phyloP scores from a whole-genome alignment of 2,329 filamentous ascomycete genomes.

The Westerdykella ornata region DNA sequence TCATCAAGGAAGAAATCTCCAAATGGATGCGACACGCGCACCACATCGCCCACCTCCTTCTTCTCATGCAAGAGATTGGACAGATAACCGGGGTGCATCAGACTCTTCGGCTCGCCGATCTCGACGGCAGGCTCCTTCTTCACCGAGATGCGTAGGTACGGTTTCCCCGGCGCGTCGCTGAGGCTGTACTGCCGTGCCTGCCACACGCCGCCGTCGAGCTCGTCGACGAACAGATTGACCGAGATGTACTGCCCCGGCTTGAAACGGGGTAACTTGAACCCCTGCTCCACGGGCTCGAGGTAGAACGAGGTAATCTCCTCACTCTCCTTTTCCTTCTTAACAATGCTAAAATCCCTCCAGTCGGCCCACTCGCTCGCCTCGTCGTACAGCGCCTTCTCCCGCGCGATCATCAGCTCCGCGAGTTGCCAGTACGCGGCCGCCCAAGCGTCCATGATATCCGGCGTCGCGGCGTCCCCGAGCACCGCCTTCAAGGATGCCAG shows the following conservation, averaged over 20 bases:
- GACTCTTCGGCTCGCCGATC: constrained; percentile 40
- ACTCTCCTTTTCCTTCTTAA: constrained; percentile 58
- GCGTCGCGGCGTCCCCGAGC: constrained; percentile 59
- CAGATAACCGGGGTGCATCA: constrained; percentile 56
- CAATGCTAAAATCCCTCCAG: constrained; percentile 62
- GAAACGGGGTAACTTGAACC: constrained; percentile 54
- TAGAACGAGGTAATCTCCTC: constrained; percentile 66
- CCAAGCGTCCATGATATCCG: constrained; percentile 61
- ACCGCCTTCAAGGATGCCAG: constrained; percentile 61
- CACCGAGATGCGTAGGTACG: constrained; percentile 64
- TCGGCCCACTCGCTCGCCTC: constrained; percentile 56
- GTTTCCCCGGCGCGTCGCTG: constrained; percentile 55
- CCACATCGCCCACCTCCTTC: constrained; percentile 54
- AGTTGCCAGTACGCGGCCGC: constrained; percentile 65
- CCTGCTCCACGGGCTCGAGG: constrained; percentile 57
- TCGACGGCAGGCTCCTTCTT: constrained; percentile 58
- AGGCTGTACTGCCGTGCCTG: constrained; percentile 69
- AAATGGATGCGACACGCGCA: constrained; percentile 60
- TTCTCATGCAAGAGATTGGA: constrained; percentile 63
- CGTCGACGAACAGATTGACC: constrained; percentile 52
- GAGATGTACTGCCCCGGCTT: constrained; percentile 68
- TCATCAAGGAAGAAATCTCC: constrained; percentile 56
- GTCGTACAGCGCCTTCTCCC: constrained; percentile 58
- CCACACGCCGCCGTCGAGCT: constrained; percentile 43
- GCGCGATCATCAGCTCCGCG: constrained; percentile 63